Conservation (phyloP, 768 basidiomycete genomes). For the Boletus reticulatus region DNA sequence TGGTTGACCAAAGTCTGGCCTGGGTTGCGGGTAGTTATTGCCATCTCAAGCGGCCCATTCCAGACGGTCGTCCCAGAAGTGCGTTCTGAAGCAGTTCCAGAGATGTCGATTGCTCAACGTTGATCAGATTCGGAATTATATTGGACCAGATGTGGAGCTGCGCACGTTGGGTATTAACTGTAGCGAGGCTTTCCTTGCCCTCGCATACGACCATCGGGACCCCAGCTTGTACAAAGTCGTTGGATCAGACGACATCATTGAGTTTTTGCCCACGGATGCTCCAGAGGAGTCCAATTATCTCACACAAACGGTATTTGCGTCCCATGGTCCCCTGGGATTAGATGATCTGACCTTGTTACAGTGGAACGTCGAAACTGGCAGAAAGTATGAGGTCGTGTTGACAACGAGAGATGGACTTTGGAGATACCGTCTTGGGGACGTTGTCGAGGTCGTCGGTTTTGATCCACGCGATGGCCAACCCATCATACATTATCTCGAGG, state of each 20-base stretch:
- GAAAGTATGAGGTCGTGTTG: slow-evolving; percentile 20
- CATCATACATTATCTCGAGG: slow-evolving; percentile 24
- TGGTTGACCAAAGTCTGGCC: slow-evolving; percentile 25
- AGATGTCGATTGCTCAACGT: not conserved
- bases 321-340: not conserved
- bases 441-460: slow-evolving; percentile 22
- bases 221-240: slow-evolving; percentile 22
- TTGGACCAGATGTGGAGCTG: slow-evolving; percentile 20
- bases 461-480: slow-evolving; percentile 21
- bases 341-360: slow-evolving; percentile 2
- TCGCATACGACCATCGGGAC: slow-evolving; percentile 24
- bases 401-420: slow-evolving; percentile 27
- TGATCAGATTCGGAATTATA: slow-evolving; percentile 14
- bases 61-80: slow-evolving; percentile 23
- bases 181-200: slow-evolving; percentile 22
- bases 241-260: slow-evolving; percentile 24
- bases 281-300: slow-evolving; percentile 22
- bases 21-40: slow-evolving; percentile 7
- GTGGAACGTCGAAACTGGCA: slow-evolving; percentile 20
- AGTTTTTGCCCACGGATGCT: slow-evolving; percentile 16
- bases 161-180: slow-evolving; percentile 21
- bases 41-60: slow-evolving; percentile 25
- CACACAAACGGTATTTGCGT: slow-evolving; percentile 13
- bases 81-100: not conserved
- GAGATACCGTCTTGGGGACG: slow-evolving; percentile 22